phyloP scores from a whole-genome alignment of 208 protist genomes.

The Spongospora subterranea region DNA sequence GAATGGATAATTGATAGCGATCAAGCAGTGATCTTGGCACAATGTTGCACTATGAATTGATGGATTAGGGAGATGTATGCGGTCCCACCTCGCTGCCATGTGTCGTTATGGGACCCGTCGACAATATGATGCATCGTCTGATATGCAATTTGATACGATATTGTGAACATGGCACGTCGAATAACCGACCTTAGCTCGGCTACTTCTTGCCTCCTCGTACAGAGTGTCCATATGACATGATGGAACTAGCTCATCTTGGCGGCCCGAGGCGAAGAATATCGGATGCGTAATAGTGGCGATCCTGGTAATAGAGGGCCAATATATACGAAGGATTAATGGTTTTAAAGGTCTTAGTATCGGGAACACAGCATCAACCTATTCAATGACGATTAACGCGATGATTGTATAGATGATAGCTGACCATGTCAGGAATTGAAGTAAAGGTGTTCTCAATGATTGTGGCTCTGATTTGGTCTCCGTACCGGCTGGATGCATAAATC shows the following conservation, averaged over 20 bases:
- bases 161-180: neutral
- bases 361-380: constrained; percentile 57
- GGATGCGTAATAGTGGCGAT: constrained; percentile 60
- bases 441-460: constrained; percentile 69
- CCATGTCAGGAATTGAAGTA: constrained; percentile 66
- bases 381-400: neutral
- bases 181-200: neutral
- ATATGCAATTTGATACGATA: neutral
- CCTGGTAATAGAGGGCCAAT: constrained; percentile 58
- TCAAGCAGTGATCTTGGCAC: too few species aligned
- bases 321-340: constrained; percentile 59
- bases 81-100: constrained; percentile 23
- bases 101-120: constrained; percentile 56
- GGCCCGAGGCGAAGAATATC: constrained; percentile 58
- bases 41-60: constrained; percentile 20
- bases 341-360: constrained; percentile 63
- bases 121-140: neutral
- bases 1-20: too few species aligned
- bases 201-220: constrained; percentile 23
- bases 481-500: constrained; percentile 4
- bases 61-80: constrained; percentile 8
- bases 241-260: constrained; percentile 65
- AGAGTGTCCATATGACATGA: constrained; percentile 52
- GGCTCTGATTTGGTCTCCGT: constrained; percentile 31
- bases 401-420: neutral